Base-by-base conservation (phyloP, 768 basidiomycete genomes). In the Tricholoma furcatifolium region DNA sequence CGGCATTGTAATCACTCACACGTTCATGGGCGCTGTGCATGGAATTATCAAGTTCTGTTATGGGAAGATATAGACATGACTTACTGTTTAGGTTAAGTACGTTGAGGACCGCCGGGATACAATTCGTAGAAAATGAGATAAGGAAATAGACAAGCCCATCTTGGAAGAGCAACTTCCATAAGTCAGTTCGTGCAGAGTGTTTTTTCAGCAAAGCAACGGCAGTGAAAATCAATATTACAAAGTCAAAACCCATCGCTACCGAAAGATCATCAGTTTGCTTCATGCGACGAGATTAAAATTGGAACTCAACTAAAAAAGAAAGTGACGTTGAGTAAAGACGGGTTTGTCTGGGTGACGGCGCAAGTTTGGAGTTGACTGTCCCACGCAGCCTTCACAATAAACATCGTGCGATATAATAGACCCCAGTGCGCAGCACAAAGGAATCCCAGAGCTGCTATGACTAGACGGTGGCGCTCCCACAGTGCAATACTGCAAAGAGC, bases 81-180 rank as follows among this genome's bases (percentile, higher is more conserved):
- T 70, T 62, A 86, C 84, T 67, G 51, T 83, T 85, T 52, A 87
- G 68, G 60, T 85, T 76, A 18, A 85, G 63, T 43, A 82, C 70
- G 60, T 81, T 84, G 38, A 87, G 67, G 35, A 84, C 82, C 18
- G 88, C 87, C 32, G 86, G 86, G 46, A 87, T 72, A 53, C 79
- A 78, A 57, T 88, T 88, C 47, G 77, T 83, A 14, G 79, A 72
- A 56, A 85, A 87, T 1, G 85, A 80, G 36, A 85, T 70, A 23
- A 87, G 53, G 61, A 88, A 88, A 62, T 83, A 88, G 6, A 86
- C 79, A 41, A 90, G 70, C 17, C 88, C 87, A 59, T 88, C 87
- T n/a, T 79, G 75, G 69, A 88, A 87, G 46, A 90, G 78, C 43
- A 90, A 67, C 58, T 78, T 75, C 77, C 85, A 87, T n/a, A 89